phyloP scores from a whole-genome alignment of 345 rosid genomes.

The Syzygium aqueum region DNA sequence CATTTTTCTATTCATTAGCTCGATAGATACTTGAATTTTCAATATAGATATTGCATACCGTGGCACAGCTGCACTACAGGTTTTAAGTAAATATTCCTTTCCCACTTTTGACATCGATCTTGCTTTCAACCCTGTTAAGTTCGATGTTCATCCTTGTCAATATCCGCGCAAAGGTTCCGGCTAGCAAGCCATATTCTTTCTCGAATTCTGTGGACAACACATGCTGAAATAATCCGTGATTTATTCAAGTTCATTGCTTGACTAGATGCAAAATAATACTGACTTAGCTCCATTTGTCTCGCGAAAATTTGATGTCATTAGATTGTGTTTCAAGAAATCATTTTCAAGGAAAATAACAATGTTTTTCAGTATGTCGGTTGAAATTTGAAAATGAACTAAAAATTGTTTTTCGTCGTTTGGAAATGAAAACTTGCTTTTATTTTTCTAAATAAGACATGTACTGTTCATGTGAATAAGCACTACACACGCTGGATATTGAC shows the following conservation, averaged over 20 bases:
- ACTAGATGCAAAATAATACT: fast-evolving
- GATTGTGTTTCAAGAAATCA: background rate
- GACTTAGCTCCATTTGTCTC: fast-evolving
- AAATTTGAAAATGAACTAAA: fast-evolving
- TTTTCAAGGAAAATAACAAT: background rate
- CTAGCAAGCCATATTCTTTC: background rate
- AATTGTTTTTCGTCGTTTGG: background rate
- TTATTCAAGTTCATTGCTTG: background rate
- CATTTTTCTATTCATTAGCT: no score
- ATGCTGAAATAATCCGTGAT: background rate
- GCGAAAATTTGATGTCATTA: no score
- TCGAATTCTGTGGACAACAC: background rate
- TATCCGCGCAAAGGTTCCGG: background rate
- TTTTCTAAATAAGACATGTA: background rate
- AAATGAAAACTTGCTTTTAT: background rate
- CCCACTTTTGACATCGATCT: background rate
- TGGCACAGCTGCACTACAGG: background rate
- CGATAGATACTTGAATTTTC: no score
- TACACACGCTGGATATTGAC: fast-evolving
- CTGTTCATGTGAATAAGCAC: background rate
- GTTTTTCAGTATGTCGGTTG: background rate
- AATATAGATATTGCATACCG: fast-evolving
- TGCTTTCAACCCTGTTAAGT: background rate
- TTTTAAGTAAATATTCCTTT: no score
- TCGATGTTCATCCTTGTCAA: background rate